Evolutionary conservation across 1,284 basidiomycete species (phyloP), one percentile per base, ranked within the genome.

Genomic region (Gymnopus androsaceus): DNA sequence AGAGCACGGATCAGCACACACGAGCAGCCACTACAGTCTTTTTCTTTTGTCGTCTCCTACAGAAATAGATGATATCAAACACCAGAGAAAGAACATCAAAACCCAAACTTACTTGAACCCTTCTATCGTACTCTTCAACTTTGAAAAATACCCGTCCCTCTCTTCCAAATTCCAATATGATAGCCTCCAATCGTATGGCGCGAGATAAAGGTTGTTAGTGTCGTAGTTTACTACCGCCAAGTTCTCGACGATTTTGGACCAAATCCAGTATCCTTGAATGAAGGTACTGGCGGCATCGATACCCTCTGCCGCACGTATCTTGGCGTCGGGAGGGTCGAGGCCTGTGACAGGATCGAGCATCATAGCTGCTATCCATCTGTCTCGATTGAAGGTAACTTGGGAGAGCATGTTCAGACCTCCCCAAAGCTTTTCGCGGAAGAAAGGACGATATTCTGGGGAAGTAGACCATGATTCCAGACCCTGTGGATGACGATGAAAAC

Each of bases 231-330:
- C 81, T 1, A 88, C 92, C 0, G 95, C 94, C 1, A 98, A 79
- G 66, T 98, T 98, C 71, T 98, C 89, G 11, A 98, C 87, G 54
- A 98, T 92, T 73, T 95, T 95, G 3, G 90, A 85, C 88, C 95
- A 98, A 60, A 97, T 88, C 95, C 95, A 97, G 70, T 94, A 98
- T 3, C 94, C 93, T 67, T 91, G 88, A 55, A 98, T 89, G 67
- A 98, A 97, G 65, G 85, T 92, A 62, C 89, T 93, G 5, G 94
- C 93, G 2, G 92, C 93, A 62, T 90, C 86, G n/a, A 93, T 83
- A 0, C 91, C 95, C 70, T 98, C 93, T 0, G 93, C 94, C 8
- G 95, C 93, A 33, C 96, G 81, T 44, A 98, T 86, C 69, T 94
- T 96, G 58, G 87, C 86, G n/a, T 87, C 91, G 0, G 86, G 83